Base-by-base conservation (phyloP, 306 rosid genomes). In the Carpinus viminea region DNA sequence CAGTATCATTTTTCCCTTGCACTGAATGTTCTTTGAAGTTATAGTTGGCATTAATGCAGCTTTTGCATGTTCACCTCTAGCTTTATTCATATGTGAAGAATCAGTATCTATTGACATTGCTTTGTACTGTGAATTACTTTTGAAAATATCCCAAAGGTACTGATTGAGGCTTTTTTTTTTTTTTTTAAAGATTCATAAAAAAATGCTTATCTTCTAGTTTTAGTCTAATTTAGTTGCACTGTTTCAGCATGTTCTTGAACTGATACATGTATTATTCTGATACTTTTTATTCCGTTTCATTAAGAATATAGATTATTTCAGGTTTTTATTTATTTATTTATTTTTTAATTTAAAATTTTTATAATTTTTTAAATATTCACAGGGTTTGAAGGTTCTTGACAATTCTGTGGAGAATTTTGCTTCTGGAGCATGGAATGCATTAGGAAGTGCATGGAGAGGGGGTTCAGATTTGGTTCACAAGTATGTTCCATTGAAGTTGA, bases 361-460 rank as follows among this genome's bases (percentile, higher is more conserved):
- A n/a, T n/a, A n/a, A 28, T 28, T 41, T 5, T 41, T 41, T 5
- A 41, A 41, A 68, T 76, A 70, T 74, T 16, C 82, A 68, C 85
- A 95, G 99, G 88, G 96, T 73, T 75, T 95, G 85, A 93, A 91
- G 87, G 98, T 79, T 78, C 84, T 95, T 73, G 99, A 95, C 86
- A 88, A 78, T 82, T 95, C 99, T 36, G 90, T 96, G 83, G 98
- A 96, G 87, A 96, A 87, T 86, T 84, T 96, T 73, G 96, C 99
- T 55, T 89, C 98, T 59, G 99, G 99, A 85, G 96, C 99, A 68
- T 96, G 99, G 99, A 89, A 76, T 74, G 94, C 96, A 59, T 85
- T 96, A 64, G 96, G 97, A 78, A 96, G 80, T 83, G 99, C 99
- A 47, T 93, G 88, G 89, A 88, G 83, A 88, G 99, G 96, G 76